These are phyloP conservation scores for Helicocarpus griseus DNA, from an alignment of 2,329 filamentous ascomycete species.

Conservation along the genomic window DNA sequence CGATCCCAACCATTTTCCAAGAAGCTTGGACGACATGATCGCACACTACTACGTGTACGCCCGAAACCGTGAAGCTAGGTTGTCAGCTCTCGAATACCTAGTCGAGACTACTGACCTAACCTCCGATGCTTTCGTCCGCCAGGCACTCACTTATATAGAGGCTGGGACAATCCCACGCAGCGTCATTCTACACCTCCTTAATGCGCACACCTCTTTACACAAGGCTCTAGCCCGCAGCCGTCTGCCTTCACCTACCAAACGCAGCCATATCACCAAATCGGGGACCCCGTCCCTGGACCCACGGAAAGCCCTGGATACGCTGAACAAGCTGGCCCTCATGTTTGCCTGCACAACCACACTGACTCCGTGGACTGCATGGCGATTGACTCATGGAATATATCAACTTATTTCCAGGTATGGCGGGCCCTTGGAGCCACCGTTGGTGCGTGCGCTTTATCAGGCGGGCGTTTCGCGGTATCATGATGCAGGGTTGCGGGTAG, in stretches of 20 bases:
- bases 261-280: constrained; percentile 8
- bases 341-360: constrained; percentile 31
- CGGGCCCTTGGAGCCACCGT: constrained; percentile 32
- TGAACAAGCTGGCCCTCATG: constrained; percentile 37
- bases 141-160: constrained; percentile 22
- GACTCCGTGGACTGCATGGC: constrained; percentile 32
- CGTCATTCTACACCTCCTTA: constrained; percentile 25
- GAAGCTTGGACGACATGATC: constrained; percentile 1
- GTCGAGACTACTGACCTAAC: constrained; percentile 26
- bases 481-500: constrained; percentile 25
- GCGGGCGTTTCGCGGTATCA: constrained; percentile 39
- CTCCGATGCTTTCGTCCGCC: constrained; percentile 21
- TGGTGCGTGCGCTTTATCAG: constrained; percentile 42
- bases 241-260: not conserved
- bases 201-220: constrained; percentile 29
- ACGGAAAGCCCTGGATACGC: constrained; percentile 31
- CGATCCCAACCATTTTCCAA: not conserved
- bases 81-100: constrained; percentile 22
- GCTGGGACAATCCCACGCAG: constrained; percentile 14
- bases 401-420: constrained; percentile 32
- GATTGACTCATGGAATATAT: constrained; percentile 40
- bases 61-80: constrained; percentile 1
- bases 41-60: not conserved
- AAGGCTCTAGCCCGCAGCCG: constrained; percentile 21
- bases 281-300: constrained; percentile 16